Percentiles rank a stretch among this genome's conserved stretches.
Conservation (phyloP, 164 flowering plant genomes). For the Euptelea pleiosperma region DNA sequence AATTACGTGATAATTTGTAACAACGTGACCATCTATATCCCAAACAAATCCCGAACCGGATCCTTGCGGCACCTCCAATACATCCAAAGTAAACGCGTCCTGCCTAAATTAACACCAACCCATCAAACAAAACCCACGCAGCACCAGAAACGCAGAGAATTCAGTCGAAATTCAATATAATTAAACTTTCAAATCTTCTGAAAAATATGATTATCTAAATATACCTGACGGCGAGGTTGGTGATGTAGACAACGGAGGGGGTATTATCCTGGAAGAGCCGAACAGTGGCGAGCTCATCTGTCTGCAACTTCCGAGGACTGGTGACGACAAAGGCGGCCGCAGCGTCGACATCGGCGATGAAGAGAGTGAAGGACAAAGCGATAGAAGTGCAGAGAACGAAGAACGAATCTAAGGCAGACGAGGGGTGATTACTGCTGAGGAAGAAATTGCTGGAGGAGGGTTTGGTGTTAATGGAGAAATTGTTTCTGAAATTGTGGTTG, state of each 20-base stretch:
- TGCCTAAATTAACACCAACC: slow-evolving; percentile 49
- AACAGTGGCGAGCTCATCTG: slow-evolving; percentile 95
- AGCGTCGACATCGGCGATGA: slow-evolving; percentile 52
- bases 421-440: slow-evolving; percentile 1
- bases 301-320: slow-evolving; percentile 68
- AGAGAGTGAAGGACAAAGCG: slow-evolving; percentile 55
- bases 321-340: slow-evolving; percentile 80
- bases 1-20: slow-evolving; percentile 96
- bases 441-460: neutral
- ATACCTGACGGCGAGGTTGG: slow-evolving; percentile 85
- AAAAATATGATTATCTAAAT: no score
- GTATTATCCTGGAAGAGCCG: slow-evolving; percentile 89
- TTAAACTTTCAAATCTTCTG: neutral
- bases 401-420: slow-evolving; percentile 43
- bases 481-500: neutral
- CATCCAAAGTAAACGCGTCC: slow-evolving; percentile 93
- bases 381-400: slow-evolving; percentile 56
- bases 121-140: slow-evolving; percentile 8
- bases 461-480: neutral
- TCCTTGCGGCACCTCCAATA: slow-evolving; percentile 95
- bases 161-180: neutral
- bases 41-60: slow-evolving; percentile 97
- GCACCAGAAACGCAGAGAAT: neutral
- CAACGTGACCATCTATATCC: slow-evolving; percentile 84
- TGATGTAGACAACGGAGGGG: slow-evolving; percentile 96